Percentiles rank a stretch among this genome's conserved stretches.
phyloP scores from a whole-genome alignment of 2,329 filamentous ascomycete species.

The Teratosphaeria nubilosa region DNA sequence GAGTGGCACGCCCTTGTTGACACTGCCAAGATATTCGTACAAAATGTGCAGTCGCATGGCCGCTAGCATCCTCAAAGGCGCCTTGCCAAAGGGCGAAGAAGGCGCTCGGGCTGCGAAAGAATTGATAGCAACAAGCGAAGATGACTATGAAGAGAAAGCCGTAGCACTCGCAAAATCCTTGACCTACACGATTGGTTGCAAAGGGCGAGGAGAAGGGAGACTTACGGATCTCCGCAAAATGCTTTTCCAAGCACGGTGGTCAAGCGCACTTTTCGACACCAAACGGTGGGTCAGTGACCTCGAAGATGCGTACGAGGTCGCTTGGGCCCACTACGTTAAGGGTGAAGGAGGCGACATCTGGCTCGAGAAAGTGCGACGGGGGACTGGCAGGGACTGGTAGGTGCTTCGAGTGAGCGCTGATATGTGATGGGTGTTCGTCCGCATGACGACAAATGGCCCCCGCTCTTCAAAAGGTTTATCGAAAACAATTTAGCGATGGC shows the following conservation, averaged over 20 bases:
- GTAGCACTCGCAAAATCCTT: conserved; percentile 56
- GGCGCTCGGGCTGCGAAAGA: conserved; percentile 60
- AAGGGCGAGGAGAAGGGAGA: conserved; percentile 44
- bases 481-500: background rate
- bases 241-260: conserved; percentile 75
- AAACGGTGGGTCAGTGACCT: conserved; percentile 81
- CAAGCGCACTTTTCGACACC: conserved; percentile 83
- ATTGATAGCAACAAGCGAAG: conserved; percentile 67
- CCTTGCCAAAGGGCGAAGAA: conserved; percentile 61
- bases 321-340: conserved; percentile 78
- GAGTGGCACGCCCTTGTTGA: conserved; percentile 89
- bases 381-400: background rate
- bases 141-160: conserved; percentile 73
- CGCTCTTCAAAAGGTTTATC: background rate
- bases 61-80: conserved; percentile 83
- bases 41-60: conserved; percentile 99
- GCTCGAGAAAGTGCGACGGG: conserved; percentile 37
- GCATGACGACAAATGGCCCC: background rate
- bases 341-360: conserved; percentile 91
- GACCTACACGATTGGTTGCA: conserved; percentile 41
- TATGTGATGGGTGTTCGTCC: background rate
- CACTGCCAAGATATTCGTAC: conserved; percentile 81
- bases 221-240: conserved; percentile 69
- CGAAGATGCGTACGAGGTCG: conserved; percentile 77
- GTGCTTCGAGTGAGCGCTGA: background rate